Conservation (phyloP, 2,329 filamentous ascomycete genomes). For the Sporothrix globosa region DNA sequence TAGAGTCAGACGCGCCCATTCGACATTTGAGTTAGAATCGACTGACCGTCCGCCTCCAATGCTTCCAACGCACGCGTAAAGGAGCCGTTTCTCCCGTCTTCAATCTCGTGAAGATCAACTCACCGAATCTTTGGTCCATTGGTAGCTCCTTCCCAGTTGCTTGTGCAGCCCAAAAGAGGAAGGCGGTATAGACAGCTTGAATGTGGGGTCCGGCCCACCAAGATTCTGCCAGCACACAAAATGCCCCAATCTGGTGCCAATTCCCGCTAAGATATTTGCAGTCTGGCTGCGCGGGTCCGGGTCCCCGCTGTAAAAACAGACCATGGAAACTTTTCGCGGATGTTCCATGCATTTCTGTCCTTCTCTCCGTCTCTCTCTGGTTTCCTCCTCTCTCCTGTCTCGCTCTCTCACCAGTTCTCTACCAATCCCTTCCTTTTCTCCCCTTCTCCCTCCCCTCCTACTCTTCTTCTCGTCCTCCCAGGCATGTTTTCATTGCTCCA, state of each 20-base stretch:
- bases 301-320: slow-evolving; percentile 29
- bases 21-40: too few relatives aligned
- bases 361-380: slow-evolving; percentile 11
- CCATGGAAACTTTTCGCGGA: slow-evolving; percentile 37
- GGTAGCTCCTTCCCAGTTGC: not conserved
- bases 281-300: slow-evolving; percentile 14
- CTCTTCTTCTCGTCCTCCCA: slow-evolving; percentile 1
- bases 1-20: not conserved
- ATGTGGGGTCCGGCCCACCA: slow-evolving; percentile 16
- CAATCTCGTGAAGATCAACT: not conserved
- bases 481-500: slow-evolving; percentile 24
- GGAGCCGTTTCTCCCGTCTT: not conserved
- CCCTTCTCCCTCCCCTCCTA: not conserved
- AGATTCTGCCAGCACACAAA: slow-evolving; percentile 29
- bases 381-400: not conserved
- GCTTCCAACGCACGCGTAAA: not conserved
- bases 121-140: not conserved
- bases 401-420: slow-evolving; percentile 12
- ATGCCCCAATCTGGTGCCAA: slow-evolving; percentile 16
- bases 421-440: slow-evolving; percentile 13
- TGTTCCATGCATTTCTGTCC: slow-evolving; percentile 37
- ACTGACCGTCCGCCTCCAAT: too few relatives aligned
- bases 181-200: slow-evolving; percentile 6
- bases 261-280: slow-evolving; percentile 13
- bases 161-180: not conserved